Evolutionary conservation across 495 filamentous ascomycete genomes (phyloP).

Genomic region (Lophiotrema nucula): DNA sequence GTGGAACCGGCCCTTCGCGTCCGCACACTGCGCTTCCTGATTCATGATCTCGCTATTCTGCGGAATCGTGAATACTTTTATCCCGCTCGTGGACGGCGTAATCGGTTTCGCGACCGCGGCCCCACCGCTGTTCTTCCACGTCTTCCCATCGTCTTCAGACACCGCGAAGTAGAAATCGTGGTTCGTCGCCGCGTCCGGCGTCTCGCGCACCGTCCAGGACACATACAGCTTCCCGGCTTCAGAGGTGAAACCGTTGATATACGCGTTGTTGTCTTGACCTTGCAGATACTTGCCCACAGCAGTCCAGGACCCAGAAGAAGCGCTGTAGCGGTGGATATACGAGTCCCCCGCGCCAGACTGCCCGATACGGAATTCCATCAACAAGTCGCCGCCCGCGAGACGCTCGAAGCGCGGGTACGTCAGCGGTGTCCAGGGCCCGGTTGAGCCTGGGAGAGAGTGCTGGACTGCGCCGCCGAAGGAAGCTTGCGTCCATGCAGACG

Average conservation of each 20-base stretch:
- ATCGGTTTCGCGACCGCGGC: conserved; percentile 14
- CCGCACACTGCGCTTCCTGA: conserved; percentile 19
- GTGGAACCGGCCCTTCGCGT: conserved; percentile 17
- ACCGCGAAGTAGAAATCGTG: conserved; percentile 23
- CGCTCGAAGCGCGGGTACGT: conserved; percentile 23
- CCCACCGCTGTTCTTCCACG: conserved; percentile 11
- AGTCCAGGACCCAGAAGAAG: conserved; percentile 6
- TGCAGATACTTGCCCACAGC: conserved; percentile 19
- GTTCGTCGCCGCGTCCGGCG: conserved; percentile 21
- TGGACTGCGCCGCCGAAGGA: conserved; percentile 11
- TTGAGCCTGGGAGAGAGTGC: conserved; percentile 17
- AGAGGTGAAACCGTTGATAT: conserved; percentile 25
- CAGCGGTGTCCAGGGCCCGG: conserved; percentile 20
- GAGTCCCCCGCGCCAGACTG: conserved; percentile 24
- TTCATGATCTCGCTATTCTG: conserved; percentile 26
- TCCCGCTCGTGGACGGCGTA: conserved; percentile 11
- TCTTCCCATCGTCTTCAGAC: conserved; percentile 19
- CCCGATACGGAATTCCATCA: conserved; percentile 26
- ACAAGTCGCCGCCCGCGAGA: conserved; percentile 11
- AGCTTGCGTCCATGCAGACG: conserved; percentile 3
- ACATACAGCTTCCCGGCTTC: conserved; percentile 11
- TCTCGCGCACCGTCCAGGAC: conserved; percentile 23
- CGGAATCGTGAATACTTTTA: conserved; percentile 17
- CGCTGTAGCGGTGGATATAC: conserved; percentile 24
- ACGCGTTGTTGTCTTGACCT: conserved; percentile 25